Percentiles rank a stretch among this genome's conserved stretches.
Conservation (phyloP, 225 moss, liverwort and hornwort genomes). For the Sphagnum tenellum region DNA sequence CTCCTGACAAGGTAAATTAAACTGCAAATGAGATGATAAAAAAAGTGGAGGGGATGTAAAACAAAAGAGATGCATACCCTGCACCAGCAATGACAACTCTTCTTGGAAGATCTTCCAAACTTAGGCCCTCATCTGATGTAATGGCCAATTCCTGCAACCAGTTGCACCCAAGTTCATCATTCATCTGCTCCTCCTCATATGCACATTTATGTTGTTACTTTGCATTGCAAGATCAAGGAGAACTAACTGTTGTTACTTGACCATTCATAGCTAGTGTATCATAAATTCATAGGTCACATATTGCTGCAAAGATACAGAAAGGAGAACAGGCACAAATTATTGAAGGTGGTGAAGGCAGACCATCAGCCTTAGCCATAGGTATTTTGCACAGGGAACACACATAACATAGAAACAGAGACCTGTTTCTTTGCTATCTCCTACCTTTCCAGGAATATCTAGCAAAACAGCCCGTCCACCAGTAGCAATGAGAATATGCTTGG, state of each 20-base stretch:
- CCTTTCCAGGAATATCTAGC: constrained; percentile 75
- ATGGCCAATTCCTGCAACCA: constrained; percentile 75
- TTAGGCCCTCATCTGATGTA: constrained; percentile 73
- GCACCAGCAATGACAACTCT: constrained; percentile 61
- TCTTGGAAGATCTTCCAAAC: constrained; percentile 74
- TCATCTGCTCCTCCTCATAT: no score
- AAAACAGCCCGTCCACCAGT: constrained; percentile 69
- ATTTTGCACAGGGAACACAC: background rate
- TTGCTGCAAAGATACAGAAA: no score
- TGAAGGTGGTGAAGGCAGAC: background rate
- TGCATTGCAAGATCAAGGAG: no score
- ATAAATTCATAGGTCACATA: no score
- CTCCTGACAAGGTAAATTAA: no score
- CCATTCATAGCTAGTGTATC: no score
- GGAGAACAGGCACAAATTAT: background rate
- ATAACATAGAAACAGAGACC: background rate
- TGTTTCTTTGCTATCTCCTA: constrained; percentile 3
- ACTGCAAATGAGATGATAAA: no score
- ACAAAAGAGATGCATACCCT: constrained; percentile 34
- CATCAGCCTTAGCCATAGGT: no score
- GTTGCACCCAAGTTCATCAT: no score
- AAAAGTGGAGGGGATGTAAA: no score
- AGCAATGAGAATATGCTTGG: constrained; percentile 69
- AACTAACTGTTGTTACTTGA: no score
- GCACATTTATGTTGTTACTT: no score